Conservation (phyloP, 1,139 yeast species). For the Hansenula lynferdii region DNA sequence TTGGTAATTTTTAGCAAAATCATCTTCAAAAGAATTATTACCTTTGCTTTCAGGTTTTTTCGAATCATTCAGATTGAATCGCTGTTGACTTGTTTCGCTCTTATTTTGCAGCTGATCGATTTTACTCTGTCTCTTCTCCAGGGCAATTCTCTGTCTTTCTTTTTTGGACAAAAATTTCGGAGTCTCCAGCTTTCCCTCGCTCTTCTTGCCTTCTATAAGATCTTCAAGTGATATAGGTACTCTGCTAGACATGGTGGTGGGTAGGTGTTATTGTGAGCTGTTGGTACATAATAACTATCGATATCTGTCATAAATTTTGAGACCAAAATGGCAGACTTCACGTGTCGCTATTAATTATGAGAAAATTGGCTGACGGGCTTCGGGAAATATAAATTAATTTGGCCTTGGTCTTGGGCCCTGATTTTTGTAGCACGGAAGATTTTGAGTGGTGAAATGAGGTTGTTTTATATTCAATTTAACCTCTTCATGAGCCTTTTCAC, state of each 20-base stretch:
- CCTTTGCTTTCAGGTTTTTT: neutral
- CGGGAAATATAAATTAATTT: too few relatives aligned
- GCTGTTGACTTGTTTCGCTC: conserved; percentile 1
- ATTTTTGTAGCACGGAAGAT: too few relatives aligned
- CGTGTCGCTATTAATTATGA: too few relatives aligned
- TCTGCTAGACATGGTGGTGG: conserved; percentile 10
- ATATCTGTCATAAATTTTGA: neutral
- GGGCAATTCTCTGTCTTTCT: conserved; percentile 35
- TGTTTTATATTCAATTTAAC: too few relatives aligned
- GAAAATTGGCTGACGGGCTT: too few relatives aligned
- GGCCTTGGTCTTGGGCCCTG: too few relatives aligned
- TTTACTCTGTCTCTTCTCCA: conserved; percentile 6
- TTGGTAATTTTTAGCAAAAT: conserved; percentile 13
- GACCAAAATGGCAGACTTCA: too few relatives aligned
- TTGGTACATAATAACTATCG: too few relatives aligned
- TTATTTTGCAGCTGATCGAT: conserved; percentile 14
- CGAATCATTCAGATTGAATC: neutral
- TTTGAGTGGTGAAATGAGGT: too few relatives aligned
- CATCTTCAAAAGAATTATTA: conserved; percentile 20
- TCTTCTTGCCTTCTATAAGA: conserved; percentile 28
- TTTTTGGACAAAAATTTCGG: conserved; percentile 47
- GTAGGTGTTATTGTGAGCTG: too few relatives aligned
- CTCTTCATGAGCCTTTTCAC: too few relatives aligned
- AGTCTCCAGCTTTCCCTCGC: conserved; percentile 21
- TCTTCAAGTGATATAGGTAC: conserved; percentile 37